Evolutionary conservation across 306 rosid species (phyloP).

Genomic region (Malus domestica): ASM211411v1 NC_041802.1:2904501-2905000

Average conservation of each 20-base stretch:
- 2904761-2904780: neutral
- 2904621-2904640: conserved; percentile 18
- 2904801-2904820: neutral
- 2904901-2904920: conserved; percentile 36
- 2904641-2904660: conserved; percentile 24
- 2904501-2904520: too few species aligned
- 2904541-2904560: rapidly evolving
- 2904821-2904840: too few species aligned
- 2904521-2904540: too few species aligned
- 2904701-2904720: conserved; percentile 45
- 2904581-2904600: too few species aligned
- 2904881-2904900: conserved; percentile 24
- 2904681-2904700: conserved; percentile 50
- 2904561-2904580: too few species aligned
- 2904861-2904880: conserved; percentile 25
- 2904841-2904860: conserved; percentile 8
- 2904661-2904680: conserved; percentile 22
- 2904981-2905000: conserved; percentile 24
- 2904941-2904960: conserved; percentile 35
- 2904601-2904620: too few species aligned
- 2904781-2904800: neutral
- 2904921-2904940: conserved; percentile 32
- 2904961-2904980: conserved; percentile 27
- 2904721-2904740: neutral
- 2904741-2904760: neutral